A percentile compares a stretch with the other conserved stretches of the same genome.
phyloP scores from a whole-genome alignment of 768 basidiomycete genomes.

The Hirschioporus abietinus region DNA sequence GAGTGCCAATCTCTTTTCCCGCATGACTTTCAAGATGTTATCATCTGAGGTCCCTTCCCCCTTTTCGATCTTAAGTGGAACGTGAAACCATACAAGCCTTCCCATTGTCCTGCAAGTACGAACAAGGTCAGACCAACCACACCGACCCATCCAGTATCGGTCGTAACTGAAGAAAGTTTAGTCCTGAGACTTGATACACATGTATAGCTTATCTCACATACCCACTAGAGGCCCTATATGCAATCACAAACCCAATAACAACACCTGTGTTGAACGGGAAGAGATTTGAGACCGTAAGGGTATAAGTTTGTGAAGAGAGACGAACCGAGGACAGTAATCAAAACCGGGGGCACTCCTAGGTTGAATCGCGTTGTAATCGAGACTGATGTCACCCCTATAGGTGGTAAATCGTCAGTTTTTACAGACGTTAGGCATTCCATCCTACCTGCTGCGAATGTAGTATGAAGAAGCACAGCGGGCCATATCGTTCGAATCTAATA shows the following conservation, averaged over 20 bases:
- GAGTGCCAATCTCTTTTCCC: conserved; percentile 55
- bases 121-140: conserved; percentile 53
- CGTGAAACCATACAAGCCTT: conserved; percentile 58
- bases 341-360: conserved; percentile 46
- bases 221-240: conserved; percentile 59
- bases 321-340: conserved; percentile 57
- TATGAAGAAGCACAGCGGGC: conserved; percentile 62
- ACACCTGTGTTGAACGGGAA: conserved; percentile 37
- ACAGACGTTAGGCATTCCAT: not conserved
- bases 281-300: not conserved
- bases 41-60: conserved; percentile 16
- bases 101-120: conserved; percentile 42
- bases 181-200: not conserved
- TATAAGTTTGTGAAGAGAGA: conserved; percentile 1
- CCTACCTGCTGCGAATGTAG: conserved; percentile 47
- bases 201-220: conserved; percentile 15
- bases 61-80: conserved; percentile 29
- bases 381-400: conserved; percentile 36
- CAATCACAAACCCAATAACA: conserved; percentile 52
- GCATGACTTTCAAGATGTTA: conserved; percentile 48
- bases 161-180: conserved; percentile 39
- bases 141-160: conserved; percentile 55
- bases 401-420: not conserved
- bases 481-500: conserved; percentile 53
- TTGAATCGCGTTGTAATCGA: conserved; percentile 34